Conservation (phyloP, 2,329 filamentous ascomycete species). For the Aspergillus sojae region DNA sequence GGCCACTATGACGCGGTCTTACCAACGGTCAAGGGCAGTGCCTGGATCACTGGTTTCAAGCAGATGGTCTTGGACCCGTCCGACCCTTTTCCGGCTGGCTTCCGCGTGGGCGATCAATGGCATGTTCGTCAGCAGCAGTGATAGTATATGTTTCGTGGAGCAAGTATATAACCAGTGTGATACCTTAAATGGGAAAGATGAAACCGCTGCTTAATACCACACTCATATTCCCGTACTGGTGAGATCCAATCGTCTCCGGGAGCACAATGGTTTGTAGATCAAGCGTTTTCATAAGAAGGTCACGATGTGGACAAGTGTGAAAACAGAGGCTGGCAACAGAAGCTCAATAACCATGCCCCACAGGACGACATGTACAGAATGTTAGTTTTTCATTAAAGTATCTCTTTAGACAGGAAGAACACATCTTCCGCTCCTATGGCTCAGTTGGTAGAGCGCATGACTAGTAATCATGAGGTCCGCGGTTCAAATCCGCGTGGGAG, state of each 20-base stretch:
- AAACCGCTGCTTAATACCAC: no score
- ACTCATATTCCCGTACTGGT: no score
- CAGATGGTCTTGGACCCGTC: neutral
- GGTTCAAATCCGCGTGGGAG: neutral
- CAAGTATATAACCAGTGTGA: no score
- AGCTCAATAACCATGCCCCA: no score
- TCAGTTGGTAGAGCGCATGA: neutral
- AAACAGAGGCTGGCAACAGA: no score
- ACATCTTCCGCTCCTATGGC: neutral
- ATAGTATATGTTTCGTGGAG: no score
- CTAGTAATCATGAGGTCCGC: neutral
- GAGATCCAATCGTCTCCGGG: no score
- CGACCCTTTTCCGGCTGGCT: neutral
- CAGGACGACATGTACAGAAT: no score
- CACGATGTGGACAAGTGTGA: neutral
- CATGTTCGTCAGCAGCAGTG: neutral
- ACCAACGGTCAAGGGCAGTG: neutral
- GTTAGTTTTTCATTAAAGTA: accelerated
- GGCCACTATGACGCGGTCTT: constrained; percentile 15
- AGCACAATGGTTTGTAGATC: neutral
- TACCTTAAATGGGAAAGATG: no score
- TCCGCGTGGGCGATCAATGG: neutral
- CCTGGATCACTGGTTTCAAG: neutral
- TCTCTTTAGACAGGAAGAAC: no score
- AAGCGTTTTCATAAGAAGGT: neutral